A percentile compares a stretch with the other conserved stretches of the same genome.
Conservation (phyloP, 805 yeast genomes). For the Candida suzukii region DNA sequence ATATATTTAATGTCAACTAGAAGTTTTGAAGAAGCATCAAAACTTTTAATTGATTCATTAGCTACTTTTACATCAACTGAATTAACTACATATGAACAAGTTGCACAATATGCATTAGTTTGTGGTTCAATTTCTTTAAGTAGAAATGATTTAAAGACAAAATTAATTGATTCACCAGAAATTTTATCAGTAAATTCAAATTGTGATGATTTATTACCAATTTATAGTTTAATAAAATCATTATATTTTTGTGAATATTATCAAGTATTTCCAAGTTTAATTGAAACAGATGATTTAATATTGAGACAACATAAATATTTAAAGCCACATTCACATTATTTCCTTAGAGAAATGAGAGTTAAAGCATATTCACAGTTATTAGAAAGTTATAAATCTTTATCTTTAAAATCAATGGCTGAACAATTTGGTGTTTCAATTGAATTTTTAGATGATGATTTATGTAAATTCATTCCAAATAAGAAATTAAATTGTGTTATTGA, state of each 20-base stretch:
- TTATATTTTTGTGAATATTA: constrained; percentile 85
- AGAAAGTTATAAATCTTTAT: constrained; percentile 88
- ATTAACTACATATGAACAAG: constrained; percentile 79
- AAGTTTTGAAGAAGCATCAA: constrained; percentile 79
- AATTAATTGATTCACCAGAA: constrained; percentile 91
- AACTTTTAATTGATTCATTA: constrained; percentile 78
- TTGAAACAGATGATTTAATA: constrained; percentile 70
- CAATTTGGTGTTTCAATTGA: constrained; percentile 86
- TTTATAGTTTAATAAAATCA: constrained; percentile 76
- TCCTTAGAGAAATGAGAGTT: constrained; percentile 87
- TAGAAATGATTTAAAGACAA: constrained; percentile 76
- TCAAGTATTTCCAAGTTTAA: constrained; percentile 66
- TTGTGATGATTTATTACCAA: constrained; percentile 66
- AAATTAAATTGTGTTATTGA: constrained; percentile 94
- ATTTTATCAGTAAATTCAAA: constrained; percentile 72
- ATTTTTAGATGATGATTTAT: constrained; percentile 79
- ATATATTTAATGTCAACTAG: constrained; percentile 78
- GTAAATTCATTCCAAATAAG: constrained; percentile 88
- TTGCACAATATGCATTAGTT: constrained; percentile 81
- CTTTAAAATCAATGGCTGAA: constrained; percentile 87
- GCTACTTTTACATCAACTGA: constrained; percentile 95
- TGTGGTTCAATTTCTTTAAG: constrained; percentile 81
- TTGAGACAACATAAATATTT: constrained; percentile 62
- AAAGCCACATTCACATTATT: constrained; percentile 72
- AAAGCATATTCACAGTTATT: constrained; percentile 90